Evolutionary conservation across 2,329 filamentous ascomycete genomes (phyloP).

Genomic region (Exserohilum rostratum): DNA sequence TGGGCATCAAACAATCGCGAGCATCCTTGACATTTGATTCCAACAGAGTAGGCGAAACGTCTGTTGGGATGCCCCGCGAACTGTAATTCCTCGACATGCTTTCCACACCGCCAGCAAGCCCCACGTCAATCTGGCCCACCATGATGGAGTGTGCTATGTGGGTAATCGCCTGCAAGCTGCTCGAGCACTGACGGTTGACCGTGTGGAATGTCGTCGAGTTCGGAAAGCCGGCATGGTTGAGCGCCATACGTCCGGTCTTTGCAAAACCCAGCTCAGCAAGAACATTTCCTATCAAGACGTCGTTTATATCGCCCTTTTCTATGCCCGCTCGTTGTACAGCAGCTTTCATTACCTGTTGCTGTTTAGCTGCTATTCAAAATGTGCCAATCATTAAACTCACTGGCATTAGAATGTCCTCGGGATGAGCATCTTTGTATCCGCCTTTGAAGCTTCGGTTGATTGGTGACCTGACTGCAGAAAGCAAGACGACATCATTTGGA

Average conservation of each 20-base stretch:
- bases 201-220: conserved; percentile 81
- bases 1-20: conserved; percentile 85
- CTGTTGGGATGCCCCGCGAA: conserved; percentile 70
- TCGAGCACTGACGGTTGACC: conserved; percentile 96
- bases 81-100: conserved; percentile 90
- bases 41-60: conserved; percentile 75
- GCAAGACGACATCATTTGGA: conserved; percentile 94
- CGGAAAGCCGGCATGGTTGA: conserved; percentile 89
- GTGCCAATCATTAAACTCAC: conserved; percentile 55
- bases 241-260: conserved; percentile 87
- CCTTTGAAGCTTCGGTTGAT: conserved; percentile 87
- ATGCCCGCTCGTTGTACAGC: conserved; percentile 37
- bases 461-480: conserved; percentile 84
- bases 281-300: conserved; percentile 67
- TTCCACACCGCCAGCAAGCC: conserved; percentile 86
- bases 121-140: conserved; percentile 80
- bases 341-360: conserved; percentile 72
- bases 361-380: conserved; percentile 67
- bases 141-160: conserved; percentile 89
- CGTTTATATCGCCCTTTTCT: conserved; percentile 31
- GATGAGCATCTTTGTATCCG: conserved; percentile 88
- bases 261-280: conserved; percentile 81
- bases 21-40: conserved; percentile 77
- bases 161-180: conserved; percentile 90
- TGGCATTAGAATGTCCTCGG: conserved; percentile 79